phyloP scores from a whole-genome alignment of 106 monocot genomes.

The Platanthera zijinensis region DNA sequence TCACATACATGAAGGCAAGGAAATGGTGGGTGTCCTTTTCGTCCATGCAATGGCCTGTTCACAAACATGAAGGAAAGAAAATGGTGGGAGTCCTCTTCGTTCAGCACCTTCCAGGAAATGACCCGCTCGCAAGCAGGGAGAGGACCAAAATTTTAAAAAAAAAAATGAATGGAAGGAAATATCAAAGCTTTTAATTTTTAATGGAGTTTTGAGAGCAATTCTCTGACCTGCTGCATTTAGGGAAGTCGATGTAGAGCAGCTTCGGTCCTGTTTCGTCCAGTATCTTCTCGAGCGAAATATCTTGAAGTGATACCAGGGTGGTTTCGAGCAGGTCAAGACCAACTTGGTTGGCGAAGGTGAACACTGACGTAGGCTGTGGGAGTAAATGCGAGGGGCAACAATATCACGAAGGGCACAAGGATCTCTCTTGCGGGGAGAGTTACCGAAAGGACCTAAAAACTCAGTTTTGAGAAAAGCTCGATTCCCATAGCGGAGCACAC shows the following conservation, averaged over 20 bases:
- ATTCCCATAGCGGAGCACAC: too few species aligned
- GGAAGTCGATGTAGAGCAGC: slow-evolving; percentile 51
- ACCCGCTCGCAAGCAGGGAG: slow-evolving; percentile 68
- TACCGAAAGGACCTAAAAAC: too few species aligned
- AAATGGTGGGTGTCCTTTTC: too few species aligned
- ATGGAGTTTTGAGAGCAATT: neutral
- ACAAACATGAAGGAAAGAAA: slow-evolving; percentile 29
- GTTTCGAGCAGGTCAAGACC: slow-evolving; percentile 89
- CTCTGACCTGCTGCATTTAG: slow-evolving; percentile 82
- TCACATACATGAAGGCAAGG: slow-evolving; percentile 12
- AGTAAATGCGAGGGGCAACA: too few species aligned
- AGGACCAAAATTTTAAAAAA: neutral
- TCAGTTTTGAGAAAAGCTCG: too few species aligned
- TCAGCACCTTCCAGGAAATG: slow-evolving; percentile 27
- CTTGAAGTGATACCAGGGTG: slow-evolving; percentile 57
- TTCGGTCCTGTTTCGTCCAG: slow-evolving; percentile 61
- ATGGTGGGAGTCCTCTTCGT: too few species aligned
- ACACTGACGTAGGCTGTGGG: slow-evolving; percentile 34
- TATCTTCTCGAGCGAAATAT: slow-evolving; percentile 55
- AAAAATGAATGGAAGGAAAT: neutral
- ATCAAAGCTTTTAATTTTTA: neutral
- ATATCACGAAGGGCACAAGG: too few species aligned
- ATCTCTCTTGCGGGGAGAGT: too few species aligned
- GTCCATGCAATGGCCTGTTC: slow-evolving; percentile 64
- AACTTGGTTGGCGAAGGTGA: slow-evolving; percentile 64